Conservation (phyloP, 2,329 filamentous ascomycete species). For the Xylariaceae sp. region DNA sequence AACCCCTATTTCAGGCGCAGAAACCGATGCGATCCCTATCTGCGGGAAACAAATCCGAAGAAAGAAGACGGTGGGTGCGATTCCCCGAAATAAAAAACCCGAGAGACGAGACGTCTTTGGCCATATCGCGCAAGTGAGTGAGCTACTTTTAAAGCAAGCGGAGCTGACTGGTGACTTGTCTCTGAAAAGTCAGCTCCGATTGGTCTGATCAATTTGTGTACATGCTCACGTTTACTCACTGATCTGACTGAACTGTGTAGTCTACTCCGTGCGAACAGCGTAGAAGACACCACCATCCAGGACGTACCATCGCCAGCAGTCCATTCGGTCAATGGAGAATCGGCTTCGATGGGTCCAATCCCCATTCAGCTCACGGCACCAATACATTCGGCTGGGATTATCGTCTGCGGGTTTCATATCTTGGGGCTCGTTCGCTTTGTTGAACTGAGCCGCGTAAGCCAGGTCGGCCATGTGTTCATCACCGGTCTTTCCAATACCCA, state of each 20-base stretch:
- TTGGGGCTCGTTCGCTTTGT: constrained; percentile 52
- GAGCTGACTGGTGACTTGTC: too few relatives aligned
- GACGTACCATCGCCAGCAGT: constrained; percentile 53
- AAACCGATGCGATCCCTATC: too few relatives aligned
- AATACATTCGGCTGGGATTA: constrained; percentile 57
- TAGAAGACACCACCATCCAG: constrained; percentile 54
- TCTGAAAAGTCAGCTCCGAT: too few relatives aligned
- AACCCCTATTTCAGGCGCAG: too few relatives aligned
- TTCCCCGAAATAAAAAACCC: too few relatives aligned
- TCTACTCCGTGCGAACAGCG: constrained; percentile 47
- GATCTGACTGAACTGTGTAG: constrained; percentile 24
- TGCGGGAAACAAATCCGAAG: too few relatives aligned
- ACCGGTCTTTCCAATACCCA: constrained; percentile 48
- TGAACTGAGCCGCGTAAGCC: constrained; percentile 43
- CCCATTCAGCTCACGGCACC: constrained; percentile 56
- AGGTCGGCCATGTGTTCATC: constrained; percentile 44
- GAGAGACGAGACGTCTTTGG: too few relatives aligned
- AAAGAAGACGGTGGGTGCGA: too few relatives aligned
- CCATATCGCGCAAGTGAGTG: too few relatives aligned
- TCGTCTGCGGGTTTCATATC: constrained; percentile 61
- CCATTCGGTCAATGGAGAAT: constrained; percentile 55
- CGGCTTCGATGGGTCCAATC: constrained; percentile 57
- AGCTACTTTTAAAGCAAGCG: too few relatives aligned
- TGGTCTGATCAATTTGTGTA: too few relatives aligned
- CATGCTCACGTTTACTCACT: constrained; percentile 11